Evolutionary conservation across 1,284 basidiomycete species (phyloP).

Genomic region (Boletus sp.): DNA sequence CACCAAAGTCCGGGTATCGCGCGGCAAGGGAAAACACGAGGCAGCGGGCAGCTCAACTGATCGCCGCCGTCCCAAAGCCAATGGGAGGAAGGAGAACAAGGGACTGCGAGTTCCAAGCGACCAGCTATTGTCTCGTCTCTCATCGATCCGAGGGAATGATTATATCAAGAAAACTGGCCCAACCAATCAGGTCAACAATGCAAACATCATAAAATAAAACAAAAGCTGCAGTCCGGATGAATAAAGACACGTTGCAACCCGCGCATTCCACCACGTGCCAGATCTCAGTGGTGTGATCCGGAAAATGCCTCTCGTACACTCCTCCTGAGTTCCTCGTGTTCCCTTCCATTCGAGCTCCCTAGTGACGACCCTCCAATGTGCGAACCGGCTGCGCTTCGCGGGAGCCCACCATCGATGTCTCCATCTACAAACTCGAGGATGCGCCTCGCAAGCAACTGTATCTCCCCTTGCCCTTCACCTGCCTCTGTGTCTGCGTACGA

Average conservation of each 20-base stretch:
- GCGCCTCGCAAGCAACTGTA: conserved; percentile 77
- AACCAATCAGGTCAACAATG: not conserved
- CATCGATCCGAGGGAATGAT: too few relatives aligned
- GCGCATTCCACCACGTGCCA: not conserved
- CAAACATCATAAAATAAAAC: conserved; percentile 2
- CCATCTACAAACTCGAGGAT: conserved; percentile 84
- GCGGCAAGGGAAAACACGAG: conserved; percentile 26
- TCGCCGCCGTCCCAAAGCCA: not conserved
- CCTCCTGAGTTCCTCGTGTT: conserved; percentile 73
- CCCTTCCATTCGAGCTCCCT: conserved; percentile 51
- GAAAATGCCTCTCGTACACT: conserved; percentile 77
- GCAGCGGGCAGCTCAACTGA: conserved; percentile 12
- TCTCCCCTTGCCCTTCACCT: conserved; percentile 82
- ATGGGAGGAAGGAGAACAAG: too few relatives aligned
- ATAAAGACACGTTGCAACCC: not conserved
- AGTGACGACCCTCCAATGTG: conserved; percentile 63
- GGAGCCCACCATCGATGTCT: conserved; percentile 54
- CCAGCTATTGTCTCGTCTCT: too few relatives aligned
- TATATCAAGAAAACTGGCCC: conserved; percentile 9
- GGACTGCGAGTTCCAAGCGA: too few relatives aligned
- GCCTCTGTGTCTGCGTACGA: conserved; percentile 80
- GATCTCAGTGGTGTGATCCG: conserved; percentile 44
- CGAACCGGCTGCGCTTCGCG: conserved; percentile 58
- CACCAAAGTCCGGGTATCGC: conserved; percentile 9
- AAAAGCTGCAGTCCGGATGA: not conserved